Evolutionary conservation across 805 yeast genomes (phyloP).

Genomic region (Scheffersomyces stipitis): DNA sequence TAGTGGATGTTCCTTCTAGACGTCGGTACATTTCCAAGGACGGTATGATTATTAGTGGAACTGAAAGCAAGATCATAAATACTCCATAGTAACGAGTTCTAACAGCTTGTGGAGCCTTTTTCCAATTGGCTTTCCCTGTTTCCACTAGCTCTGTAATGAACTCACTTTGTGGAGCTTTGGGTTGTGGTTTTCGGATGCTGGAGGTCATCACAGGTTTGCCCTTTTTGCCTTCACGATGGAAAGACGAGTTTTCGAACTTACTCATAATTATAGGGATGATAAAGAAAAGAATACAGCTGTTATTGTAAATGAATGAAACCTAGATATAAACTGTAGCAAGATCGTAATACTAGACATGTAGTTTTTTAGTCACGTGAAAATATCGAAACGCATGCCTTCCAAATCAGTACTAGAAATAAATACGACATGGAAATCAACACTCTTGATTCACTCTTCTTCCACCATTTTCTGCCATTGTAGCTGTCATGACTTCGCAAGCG

Average conservation of each 20-base stretch:
- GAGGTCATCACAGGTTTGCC: constrained; percentile 12
- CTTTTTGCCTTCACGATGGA: constrained; percentile 26
- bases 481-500: constrained; percentile 6
- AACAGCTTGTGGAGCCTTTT: constrained; percentile 40
- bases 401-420: no score
- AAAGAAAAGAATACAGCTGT: no score
- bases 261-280: no score
- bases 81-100: constrained; percentile 38
- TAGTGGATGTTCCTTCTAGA: constrained; percentile 40
- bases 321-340: no score
- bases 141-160: constrained; percentile 36
- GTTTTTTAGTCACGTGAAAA: no score
- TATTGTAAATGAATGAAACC: no score
- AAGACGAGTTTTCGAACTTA: constrained; percentile 29
- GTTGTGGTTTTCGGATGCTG: constrained; percentile 8
- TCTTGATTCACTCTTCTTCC: no score
- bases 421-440: no score
- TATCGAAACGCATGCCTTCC: no score
- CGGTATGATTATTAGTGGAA: constrained; percentile 36
- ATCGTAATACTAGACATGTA: no score
- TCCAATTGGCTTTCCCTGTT: constrained; percentile 45
- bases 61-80: constrained; percentile 35
- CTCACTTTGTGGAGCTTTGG: constrained; percentile 24
- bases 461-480: neutral
- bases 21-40: constrained; percentile 35